phyloP scores from a whole-genome alignment of 257 asterid genomes.

The Penstemon eatonii region DNA sequence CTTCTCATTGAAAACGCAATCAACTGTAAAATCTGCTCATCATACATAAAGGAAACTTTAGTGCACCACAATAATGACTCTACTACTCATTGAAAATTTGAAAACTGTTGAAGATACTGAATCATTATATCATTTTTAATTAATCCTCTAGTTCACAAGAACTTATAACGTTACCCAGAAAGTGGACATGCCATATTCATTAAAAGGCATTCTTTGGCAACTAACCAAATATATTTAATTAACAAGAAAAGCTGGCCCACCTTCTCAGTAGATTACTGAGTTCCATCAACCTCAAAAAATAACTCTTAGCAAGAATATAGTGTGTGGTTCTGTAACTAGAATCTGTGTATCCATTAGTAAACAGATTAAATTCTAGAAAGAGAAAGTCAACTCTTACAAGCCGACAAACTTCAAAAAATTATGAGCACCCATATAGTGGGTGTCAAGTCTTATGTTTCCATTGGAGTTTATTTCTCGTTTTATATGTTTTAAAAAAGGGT shows the following conservation, averaged over 20 bases:
- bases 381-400: neutral
- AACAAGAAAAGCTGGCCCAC: too few relatives aligned
- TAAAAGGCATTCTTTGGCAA: too few relatives aligned
- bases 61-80: neutral
- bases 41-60: constrained; percentile 16
- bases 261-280: neutral
- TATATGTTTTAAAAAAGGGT: neutral
- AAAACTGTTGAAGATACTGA: too few relatives aligned
- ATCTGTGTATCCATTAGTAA: neutral
- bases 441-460: neutral
- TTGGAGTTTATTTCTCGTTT: neutral
- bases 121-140: too few relatives aligned
- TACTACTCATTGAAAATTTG: too few relatives aligned
- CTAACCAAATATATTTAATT: too few relatives aligned
- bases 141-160: too few relatives aligned
- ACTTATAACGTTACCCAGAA: too few relatives aligned
- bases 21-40: constrained; percentile 67
- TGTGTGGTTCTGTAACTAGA: neutral
- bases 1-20: constrained; percentile 58
- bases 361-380: neutral
- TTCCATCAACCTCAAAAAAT: neutral
- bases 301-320: neutral
- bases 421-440: neutral
- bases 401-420: neutral
- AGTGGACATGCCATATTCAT: too few relatives aligned